Evolutionary conservation across 805 yeast species (phyloP).

Genomic region (Nakazawaea anatomiae): DNA sequence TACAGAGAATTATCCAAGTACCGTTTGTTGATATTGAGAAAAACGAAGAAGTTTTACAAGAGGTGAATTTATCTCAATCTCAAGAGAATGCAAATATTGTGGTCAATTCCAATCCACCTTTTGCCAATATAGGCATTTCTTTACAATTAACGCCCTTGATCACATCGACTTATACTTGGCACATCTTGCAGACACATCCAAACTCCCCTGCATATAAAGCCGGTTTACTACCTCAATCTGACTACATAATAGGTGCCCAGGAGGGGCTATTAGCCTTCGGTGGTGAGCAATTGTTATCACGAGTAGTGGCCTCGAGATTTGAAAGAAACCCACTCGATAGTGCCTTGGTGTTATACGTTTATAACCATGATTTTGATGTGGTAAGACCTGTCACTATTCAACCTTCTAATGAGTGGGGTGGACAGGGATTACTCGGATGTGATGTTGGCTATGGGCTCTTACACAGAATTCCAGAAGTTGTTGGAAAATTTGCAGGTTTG

Average conservation of each 20-base stretch:
- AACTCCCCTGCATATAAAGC: conserved; percentile 79
- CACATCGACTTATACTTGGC: conserved; percentile 82
- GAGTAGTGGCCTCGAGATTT: conserved; percentile 55
- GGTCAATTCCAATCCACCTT: conserved; percentile 25
- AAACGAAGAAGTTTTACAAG: conserved; percentile 19
- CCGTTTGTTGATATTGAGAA: conserved; percentile 15
- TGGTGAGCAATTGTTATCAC: conserved; percentile 74
- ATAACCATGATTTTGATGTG: conserved; percentile 81
- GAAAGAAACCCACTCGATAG: conserved; percentile 29
- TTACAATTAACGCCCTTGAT: conserved; percentile 74
- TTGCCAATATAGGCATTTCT: conserved; percentile 55
- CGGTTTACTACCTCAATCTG: conserved; percentile 79
- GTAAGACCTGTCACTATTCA: conserved; percentile 83
- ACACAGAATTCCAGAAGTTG: conserved; percentile 75
- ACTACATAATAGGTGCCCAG: conserved; percentile 82
- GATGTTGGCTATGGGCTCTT: conserved; percentile 91
- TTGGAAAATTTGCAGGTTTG: conserved; percentile 37
- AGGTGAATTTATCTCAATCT: conserved; percentile 19
- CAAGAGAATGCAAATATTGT: conserved; percentile 11
- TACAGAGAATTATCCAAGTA: conserved; percentile 33
- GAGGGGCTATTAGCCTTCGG: conserved; percentile 84
- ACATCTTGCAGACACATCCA: conserved; percentile 66
- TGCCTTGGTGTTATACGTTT: conserved; percentile 59
- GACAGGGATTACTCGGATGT: conserved; percentile 81
- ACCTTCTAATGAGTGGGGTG: conserved; percentile 74